These are phyloP conservation scores for Exophiala bonariae DNA, from an alignment of 2,329 filamentous ascomycete genomes.

Conservation along the genomic window DNA sequence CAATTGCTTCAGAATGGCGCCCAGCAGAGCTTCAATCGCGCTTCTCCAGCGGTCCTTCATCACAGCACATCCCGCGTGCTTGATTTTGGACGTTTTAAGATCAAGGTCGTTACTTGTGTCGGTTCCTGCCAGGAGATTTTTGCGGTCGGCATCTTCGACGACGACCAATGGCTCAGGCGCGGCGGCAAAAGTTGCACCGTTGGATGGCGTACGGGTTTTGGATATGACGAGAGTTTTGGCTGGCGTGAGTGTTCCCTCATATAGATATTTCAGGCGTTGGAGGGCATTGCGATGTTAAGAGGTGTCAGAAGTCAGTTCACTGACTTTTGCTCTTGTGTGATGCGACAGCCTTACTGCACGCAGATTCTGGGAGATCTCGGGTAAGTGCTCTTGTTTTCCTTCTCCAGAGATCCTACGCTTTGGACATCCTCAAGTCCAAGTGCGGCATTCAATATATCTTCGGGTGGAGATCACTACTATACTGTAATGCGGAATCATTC, in stretches of 20 bases:
- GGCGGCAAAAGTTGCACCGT: constrained; percentile 49
- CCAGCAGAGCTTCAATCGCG: background rate
- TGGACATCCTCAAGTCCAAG: too few species aligned
- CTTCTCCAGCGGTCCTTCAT: background rate
- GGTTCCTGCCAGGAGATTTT: constrained; percentile 1
- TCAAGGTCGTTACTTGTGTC: too few species aligned
- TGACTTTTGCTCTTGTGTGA: constrained; percentile 2
- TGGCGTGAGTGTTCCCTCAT: constrained; percentile 83
- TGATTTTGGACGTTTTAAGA: too few species aligned
- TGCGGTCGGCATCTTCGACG: constrained; percentile 10
- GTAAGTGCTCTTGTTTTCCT: too few species aligned
- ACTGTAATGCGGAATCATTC: too few species aligned
- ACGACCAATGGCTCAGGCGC: background rate
- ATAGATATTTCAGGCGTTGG: too few species aligned
- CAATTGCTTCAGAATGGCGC: too few species aligned
- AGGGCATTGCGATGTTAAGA: too few species aligned
- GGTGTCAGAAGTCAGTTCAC: background rate
- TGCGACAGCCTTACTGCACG: constrained; percentile 82
- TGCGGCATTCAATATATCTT: too few species aligned
- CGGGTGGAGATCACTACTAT: too few species aligned
- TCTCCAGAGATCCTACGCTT: too few species aligned
- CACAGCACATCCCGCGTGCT: background rate
- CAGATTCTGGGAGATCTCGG: constrained; percentile 95
- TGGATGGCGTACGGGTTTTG: constrained; percentile 83
- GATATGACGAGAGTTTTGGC: constrained; percentile 97